A percentile compares a stretch with the other conserved stretches of the same genome.
phyloP scores from a whole-genome alignment of 192 early-diverging fungal genomes.

The Obelidium mucronatum region DNA sequence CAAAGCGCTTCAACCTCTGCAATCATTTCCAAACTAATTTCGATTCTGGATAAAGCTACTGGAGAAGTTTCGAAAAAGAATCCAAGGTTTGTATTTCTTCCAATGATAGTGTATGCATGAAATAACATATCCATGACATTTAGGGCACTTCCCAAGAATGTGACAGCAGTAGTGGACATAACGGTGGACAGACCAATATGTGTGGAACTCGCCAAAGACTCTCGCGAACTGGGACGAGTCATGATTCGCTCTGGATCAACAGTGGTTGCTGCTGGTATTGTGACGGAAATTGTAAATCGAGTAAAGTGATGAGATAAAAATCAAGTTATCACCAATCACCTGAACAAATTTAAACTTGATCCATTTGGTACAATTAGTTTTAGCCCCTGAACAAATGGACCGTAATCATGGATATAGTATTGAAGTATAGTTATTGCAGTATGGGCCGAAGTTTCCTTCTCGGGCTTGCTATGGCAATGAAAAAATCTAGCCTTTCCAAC shows the following conservation, averaged over 20 bases:
- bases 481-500: too few relatives aligned
- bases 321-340: too few relatives aligned
- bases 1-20: conserved; percentile 85
- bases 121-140: background rate
- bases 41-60: conserved; percentile 80
- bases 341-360: too few relatives aligned
- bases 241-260: conserved; percentile 85
- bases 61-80: conserved; percentile 87
- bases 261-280: conserved; percentile 86
- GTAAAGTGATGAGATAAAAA: conserved; percentile 22
- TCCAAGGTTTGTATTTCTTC: conserved; percentile 60
- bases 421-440: too few relatives aligned
- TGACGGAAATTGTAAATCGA: conserved; percentile 37
- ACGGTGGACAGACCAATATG: conserved; percentile 77
- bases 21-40: conserved; percentile 74
- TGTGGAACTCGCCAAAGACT: conserved; percentile 83
- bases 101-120: background rate
- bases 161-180: conserved; percentile 87
- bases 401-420: too few relatives aligned
- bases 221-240: conserved; percentile 88
- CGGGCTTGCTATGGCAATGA: too few relatives aligned
- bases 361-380: too few relatives aligned
- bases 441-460: too few relatives aligned
- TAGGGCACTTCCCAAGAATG: conserved; percentile 57
- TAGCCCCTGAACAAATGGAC: too few relatives aligned